phyloP scores from a whole-genome alignment of 768 basidiomycete genomes.

The Russula foetens region DNA sequence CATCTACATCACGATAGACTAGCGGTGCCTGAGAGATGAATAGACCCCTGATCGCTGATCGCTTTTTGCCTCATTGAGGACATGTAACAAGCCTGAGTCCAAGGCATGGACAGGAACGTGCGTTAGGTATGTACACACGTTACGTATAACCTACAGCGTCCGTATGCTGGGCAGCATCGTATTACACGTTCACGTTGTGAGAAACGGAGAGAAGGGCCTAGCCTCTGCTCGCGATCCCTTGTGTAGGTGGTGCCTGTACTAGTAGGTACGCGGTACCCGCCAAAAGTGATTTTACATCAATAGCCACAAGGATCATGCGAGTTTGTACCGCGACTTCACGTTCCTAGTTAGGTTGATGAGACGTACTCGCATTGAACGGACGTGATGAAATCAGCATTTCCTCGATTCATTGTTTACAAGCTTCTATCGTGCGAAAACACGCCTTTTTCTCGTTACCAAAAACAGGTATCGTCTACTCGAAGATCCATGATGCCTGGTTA shows the following conservation, averaged over 20 bases:
- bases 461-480: conserved; percentile 46
- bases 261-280: too few species aligned
- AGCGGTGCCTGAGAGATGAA: too few species aligned
- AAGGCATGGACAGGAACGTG: not conserved
- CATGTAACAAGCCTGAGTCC: too few species aligned
- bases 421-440: not conserved
- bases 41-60: too few species aligned
- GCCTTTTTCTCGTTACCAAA: not conserved
- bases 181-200: not conserved
- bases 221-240: not conserved
- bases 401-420: conserved; percentile 1
- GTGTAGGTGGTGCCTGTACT: not conserved
- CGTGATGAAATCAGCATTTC: not conserved
- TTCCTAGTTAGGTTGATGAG: not conserved
- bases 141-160: not conserved
- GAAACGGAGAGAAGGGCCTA: not conserved
- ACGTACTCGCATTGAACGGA: not conserved
- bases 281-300: not conserved
- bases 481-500: conserved; percentile 64
- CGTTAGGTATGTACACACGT: not conserved
- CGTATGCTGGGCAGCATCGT: not conserved
- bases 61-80: too few species aligned
- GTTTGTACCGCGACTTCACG: not conserved
- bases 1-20: too few species aligned
- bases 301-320: not conserved